A percentile compares a stretch with the other conserved stretches of the same genome.
These are phyloP conservation scores for Phaseolus lunatus DNA, from an alignment of 306 rosid species.

Conservation along the genomic window DNA sequence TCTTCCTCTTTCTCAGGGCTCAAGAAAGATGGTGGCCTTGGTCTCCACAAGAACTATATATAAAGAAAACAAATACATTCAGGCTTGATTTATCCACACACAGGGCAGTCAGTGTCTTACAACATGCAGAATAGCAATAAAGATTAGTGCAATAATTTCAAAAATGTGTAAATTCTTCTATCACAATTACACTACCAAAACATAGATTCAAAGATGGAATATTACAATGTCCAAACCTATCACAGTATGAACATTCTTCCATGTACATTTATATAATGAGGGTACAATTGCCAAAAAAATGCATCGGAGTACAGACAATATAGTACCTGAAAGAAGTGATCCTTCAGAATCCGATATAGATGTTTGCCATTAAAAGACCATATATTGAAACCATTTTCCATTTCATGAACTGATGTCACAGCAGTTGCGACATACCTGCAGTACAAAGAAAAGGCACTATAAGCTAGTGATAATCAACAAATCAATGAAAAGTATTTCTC, in stretches of 20 bases:
- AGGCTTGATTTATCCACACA: neutral
- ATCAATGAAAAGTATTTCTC: neutral
- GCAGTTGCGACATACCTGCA: slow-evolving; percentile 88
- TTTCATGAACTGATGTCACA: slow-evolving; percentile 93
- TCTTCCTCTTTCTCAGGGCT: slow-evolving; percentile 90
- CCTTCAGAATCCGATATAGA: slow-evolving; percentile 79
- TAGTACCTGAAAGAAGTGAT: slow-evolving; percentile 85
- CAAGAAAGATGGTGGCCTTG: slow-evolving; percentile 82
- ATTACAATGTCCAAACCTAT: slow-evolving; percentile 2
- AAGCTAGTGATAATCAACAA: neutral
- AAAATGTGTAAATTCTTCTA: neutral
- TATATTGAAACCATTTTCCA: slow-evolving; percentile 94
- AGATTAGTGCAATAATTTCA: neutral
- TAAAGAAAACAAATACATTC: neutral
- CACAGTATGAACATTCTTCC: neutral
- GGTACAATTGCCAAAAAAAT: neutral
- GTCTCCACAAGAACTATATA: slow-evolving; percentile 84
- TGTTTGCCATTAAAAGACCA: slow-evolving; percentile 95
- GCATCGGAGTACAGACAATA: neutral
- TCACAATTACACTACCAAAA: neutral
- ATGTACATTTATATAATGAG: slow-evolving; percentile 5
- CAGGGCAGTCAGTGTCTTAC: neutral
- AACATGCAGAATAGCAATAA: neutral
- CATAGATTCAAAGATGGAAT: neutral
- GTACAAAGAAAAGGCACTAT: slow-evolving; percentile 20